Evolutionary conservation across 768 basidiomycete species (phyloP), one percentile per base, ranked within the genome.

Genomic region (Termitomyces sp.): DNA sequence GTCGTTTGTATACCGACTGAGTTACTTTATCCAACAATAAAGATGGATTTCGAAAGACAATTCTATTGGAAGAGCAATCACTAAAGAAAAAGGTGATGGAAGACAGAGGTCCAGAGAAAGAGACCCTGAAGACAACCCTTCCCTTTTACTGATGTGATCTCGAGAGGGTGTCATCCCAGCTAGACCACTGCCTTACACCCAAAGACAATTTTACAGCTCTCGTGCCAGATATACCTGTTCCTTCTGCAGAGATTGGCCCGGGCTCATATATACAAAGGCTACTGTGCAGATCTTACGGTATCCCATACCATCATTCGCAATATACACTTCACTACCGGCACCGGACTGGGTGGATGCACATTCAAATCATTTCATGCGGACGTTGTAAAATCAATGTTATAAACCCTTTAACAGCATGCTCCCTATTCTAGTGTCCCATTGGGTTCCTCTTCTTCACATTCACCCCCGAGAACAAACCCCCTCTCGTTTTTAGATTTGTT

Each of bases 251-350:
- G 17, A 70, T 90, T n/a, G 70, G 67, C 2, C 85, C 87, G 6
- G 17, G 66, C 77, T n/a, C 79, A 88, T 55, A 77, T 89, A 14
- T 72, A 77, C 52, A 65, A 72, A 10, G 88, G 88, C 19, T 90
- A 90, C 62, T 84, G 82, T 62, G 88, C 88, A 2, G 83, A 89
- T 61, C 72, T 89, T 92, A 44, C n/a, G n/a, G n/a, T n/a, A n/a
- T n/a, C 89, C 89, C 0, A 85, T 92, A 49, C 89, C 89, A 0
- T 85, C 88, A 0, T 90, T 92, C 66, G 66, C 74, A 4, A 47
- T 66, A 19, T 65, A 72, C 11, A 83, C 83, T 0, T 50, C 70
- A 2, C 74, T 90, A 10, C 88, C 88, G 2, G 77, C 88, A 0
- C 71, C 78, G 12, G 68, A 68, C 3, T 92, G 89, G 89, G 77